phyloP scores from a whole-genome alignment of 495 filamentous ascomycete genomes.

The Neurospora pannonica region DNA sequence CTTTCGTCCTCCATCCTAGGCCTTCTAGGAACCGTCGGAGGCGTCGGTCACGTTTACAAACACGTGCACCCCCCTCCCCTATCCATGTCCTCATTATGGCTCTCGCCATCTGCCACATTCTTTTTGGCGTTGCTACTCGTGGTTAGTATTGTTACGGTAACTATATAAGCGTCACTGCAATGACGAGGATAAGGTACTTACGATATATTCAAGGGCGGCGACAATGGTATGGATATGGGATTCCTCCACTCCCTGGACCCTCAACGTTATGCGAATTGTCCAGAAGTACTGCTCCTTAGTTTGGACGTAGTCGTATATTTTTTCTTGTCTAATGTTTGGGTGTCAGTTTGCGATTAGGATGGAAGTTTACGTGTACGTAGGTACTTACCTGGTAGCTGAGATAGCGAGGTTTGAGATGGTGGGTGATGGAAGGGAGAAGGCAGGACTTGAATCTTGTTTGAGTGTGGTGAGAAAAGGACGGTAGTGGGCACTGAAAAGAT shows the following conservation, averaged over 20 bases:
- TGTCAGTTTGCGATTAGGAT: neutral
- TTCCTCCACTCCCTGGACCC: too few relatives aligned
- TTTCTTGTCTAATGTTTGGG: neutral
- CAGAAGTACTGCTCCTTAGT: neutral
- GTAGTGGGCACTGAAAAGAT: neutral
- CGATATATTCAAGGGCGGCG: neutral
- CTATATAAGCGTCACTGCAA: too few relatives aligned
- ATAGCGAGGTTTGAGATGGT: neutral
- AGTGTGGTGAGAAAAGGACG: neutral
- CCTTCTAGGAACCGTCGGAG: too few relatives aligned
- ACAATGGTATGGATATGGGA: too few relatives aligned
- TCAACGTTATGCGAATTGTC: too few relatives aligned
- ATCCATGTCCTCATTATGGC: too few relatives aligned
- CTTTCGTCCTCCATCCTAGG: too few relatives aligned
- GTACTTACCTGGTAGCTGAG: neutral
- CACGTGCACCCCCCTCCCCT: too few relatives aligned
- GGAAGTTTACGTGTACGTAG: neutral
- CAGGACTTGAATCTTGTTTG: neutral
- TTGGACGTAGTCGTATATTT: neutral
- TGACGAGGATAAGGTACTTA: neutral
- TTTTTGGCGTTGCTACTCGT: too few relatives aligned
- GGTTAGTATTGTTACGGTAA: too few relatives aligned
- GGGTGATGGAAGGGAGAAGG: neutral
- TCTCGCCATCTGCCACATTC: too few relatives aligned
- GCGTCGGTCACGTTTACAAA: too few relatives aligned